Evolutionary conservation across 371 early-diverging fungal genomes (phyloP), one percentile per base, ranked within the genome.

Genomic region (Parasitella parasitica): DNA sequence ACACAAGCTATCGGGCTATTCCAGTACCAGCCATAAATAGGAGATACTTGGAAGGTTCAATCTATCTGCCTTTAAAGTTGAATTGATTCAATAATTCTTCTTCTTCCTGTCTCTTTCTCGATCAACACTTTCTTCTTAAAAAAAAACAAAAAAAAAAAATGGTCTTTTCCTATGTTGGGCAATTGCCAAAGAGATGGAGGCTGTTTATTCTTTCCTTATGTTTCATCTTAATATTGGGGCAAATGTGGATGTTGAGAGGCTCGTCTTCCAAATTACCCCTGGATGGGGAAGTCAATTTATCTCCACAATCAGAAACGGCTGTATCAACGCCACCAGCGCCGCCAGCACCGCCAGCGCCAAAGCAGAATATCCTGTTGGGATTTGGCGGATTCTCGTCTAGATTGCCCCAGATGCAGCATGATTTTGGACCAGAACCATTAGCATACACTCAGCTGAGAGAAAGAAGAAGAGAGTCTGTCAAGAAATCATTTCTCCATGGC

Each of bases 401-500:
- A 27, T 51, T 70, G 26, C 70, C 70, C 7, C 48, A 51, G 36
- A 35, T 70, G 3, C 70, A 70, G 56, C 55, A 70, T 26, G n/a
- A 54, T 9, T 70, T 70, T 39, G 43, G 55, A 0, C 41, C 59
- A 16, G 70, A 70, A 18, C 70, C 63, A 24, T 2, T 24, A 5
- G 66, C 50, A 51, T 63, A 56, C 53, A 62, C 70, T 26, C 43
- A 41, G 2, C 15, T 59, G 6, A 49, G 66, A 53, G 70, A 66
- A 26, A 49, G 20, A 37, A 59, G 66, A 62, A 55, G 63, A 49
- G 30, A 11, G 24, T 61, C 64, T 0, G 46, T 70, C 6, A 70
- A 66, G 24, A 43, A 54, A 22, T 56, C 70, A 0, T 81, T 85
- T 56, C 49, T 66, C 15, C 82, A 89, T 59, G 88, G 89, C 13